Conservation (phyloP, 2,329 filamentous ascomycete genomes). For the Ophiostoma himal-ulmi region DNA sequence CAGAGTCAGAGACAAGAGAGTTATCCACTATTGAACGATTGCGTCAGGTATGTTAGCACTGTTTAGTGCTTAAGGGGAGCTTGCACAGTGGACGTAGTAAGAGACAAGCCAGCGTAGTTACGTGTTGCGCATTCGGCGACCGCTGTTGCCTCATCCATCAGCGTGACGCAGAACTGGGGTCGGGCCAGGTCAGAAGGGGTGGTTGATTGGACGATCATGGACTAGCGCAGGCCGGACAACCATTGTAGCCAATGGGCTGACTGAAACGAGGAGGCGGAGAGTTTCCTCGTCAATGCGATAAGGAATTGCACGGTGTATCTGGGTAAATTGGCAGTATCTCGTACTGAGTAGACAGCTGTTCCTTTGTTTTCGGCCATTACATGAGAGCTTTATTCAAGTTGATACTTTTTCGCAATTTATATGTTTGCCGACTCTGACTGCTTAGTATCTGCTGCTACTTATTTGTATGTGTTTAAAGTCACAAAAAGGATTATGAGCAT, state of each 20-base stretch:
- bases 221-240: slow-evolving; percentile 28
- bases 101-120: slow-evolving; percentile 13
- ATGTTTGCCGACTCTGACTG: too few relatives aligned
- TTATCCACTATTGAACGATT: slow-evolving; percentile 20
- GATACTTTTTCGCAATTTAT: background rate
- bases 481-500: background rate
- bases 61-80: slow-evolving; percentile 5
- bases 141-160: slow-evolving; percentile 27
- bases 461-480: background rate
- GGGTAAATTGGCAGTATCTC: background rate
- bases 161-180: slow-evolving; percentile 24
- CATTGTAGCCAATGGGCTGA: slow-evolving; percentile 27
- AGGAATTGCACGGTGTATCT: slow-evolving; percentile 25
- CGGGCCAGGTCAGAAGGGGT: slow-evolving; percentile 23
- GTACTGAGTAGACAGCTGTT: background rate
- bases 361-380: background rate
- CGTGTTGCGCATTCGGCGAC: slow-evolving; percentile 26
- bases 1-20: slow-evolving; percentile 16
- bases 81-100: slow-evolving; percentile 7
- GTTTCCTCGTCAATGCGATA: slow-evolving; percentile 32
- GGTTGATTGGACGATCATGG: slow-evolving; percentile 26
- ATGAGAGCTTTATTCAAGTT: background rate
- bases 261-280: slow-evolving; percentile 25
- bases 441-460: background rate
- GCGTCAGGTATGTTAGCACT: slow-evolving; percentile 4